These are phyloP conservation scores for Senecio squalidus DNA, from an alignment of 140 eudicot species.

Conservation along the genomic window DNA sequence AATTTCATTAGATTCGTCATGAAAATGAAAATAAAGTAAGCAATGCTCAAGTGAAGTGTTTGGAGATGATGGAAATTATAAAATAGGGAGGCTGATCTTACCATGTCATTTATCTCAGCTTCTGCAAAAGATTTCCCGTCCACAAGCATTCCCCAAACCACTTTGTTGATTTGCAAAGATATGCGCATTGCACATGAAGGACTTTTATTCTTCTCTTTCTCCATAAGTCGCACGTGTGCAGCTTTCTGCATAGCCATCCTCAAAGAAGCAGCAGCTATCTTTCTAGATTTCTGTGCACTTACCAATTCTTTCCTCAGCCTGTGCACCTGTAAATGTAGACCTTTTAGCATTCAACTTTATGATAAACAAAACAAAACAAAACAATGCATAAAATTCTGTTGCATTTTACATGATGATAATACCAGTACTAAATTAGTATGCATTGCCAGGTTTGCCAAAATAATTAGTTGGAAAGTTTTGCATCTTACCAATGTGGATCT, in stretches of 20 bases:
- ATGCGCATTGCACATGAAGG: conserved; percentile 99
- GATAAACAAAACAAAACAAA: not conserved
- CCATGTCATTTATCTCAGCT: conserved; percentile 99
- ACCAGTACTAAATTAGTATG: not conserved
- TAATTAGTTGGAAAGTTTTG: conserved; percentile 4
- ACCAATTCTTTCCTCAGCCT: conserved; percentile 66
- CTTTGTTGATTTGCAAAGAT: conserved; percentile 86
- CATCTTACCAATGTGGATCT: conserved; percentile 63
- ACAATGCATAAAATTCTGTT: not conserved
- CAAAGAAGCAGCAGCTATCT: conserved; percentile 71
- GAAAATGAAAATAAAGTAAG: not conserved
- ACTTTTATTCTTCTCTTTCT: conserved; percentile 94
- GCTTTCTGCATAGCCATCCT: conserved; percentile 95
- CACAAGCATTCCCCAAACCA: conserved; percentile 96
- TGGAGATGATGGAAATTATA: conserved; percentile 1
- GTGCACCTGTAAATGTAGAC: conserved; percentile 57
- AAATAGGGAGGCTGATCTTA: too few species aligned
- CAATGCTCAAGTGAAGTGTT: not conserved
- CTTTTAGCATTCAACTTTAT: conserved; percentile 5
- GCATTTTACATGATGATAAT: not conserved
- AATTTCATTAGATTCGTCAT: not conserved
- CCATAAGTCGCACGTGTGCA: conserved; percentile 84
- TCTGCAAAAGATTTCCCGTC: conserved; percentile 98
- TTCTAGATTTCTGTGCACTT: conserved; percentile 64
- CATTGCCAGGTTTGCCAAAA: not conserved